Evolutionary conservation across 2,329 filamentous ascomycete genomes (phyloP), one percentile per base, ranked within the genome.

Genomic region (Fusarium proliferatum): DNA sequence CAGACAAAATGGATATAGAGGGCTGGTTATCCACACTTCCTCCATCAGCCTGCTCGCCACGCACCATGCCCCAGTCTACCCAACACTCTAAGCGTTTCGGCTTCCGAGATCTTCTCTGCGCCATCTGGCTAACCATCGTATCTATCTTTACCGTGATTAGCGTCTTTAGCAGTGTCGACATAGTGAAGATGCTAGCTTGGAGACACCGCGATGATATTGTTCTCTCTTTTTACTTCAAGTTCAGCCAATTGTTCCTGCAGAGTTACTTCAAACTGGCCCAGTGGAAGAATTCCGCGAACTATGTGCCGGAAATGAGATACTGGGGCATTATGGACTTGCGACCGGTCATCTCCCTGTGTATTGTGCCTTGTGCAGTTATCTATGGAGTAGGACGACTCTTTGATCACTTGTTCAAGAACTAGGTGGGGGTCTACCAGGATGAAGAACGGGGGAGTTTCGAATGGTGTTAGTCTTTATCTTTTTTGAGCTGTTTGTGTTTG

Each of bases 381-480:
- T 28, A 12, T 15, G 26, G 17, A 10, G 23, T 6, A 15, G 45
- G 45, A 9, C 26, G 45, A 15, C 12, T 28, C 45, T 28, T 46
- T 23, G 9, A 43, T 23, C 6, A 23, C n/a, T 5, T 23, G 9
- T 16, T 15, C 6, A 43, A 23, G 15, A 43, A 23, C 2, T 23
- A 43, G 15, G 41, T 23, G 4, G 16, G 1, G 11, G 17, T 23
- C 7, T 0, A 17, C 12, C n/a, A 6, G 15, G n/a, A 9, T 17
- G 4, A 15, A 2, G 15, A 23, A 43, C 6, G 5, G 15, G 9
- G 15, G 41, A 43, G 6, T 6, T 17, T 15, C 0, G 4, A 43
- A 5, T 8, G 19, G 9, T 21, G 1, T 19, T 9, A 30, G 45
- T 21, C 10, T 3, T 48, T 3, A 8, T 21, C 0, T 2, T 8